Base-by-base conservation (phyloP, 352 stramenopile species). In the Phytopythium mirpurense region DNA sequence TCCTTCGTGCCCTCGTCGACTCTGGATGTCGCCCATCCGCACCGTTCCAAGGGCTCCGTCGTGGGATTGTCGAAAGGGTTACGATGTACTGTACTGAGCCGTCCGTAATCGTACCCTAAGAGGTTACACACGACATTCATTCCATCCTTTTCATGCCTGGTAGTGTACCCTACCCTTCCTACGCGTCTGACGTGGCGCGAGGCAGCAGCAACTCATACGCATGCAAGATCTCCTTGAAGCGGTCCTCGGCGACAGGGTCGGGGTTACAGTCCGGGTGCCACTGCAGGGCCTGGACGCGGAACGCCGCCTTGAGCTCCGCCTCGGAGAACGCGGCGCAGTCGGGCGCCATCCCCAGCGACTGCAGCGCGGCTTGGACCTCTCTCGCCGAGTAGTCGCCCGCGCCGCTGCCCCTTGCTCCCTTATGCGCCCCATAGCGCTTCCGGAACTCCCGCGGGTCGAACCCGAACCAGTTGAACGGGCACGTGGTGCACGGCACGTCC, bases 181-280 rank as follows among this genome's bases (percentile, higher is more conserved):
- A 42, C 36, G 18, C 36, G 4, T 21, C 15, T 42, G 16, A 6
- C 36, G n/a, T n/a, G n/a, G 62, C 59, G 36, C 59, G 47, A 2
- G 49, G 49, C 0, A 84, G 44, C 46, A 97, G 63, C 27, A 94
- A 60, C 66, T 97, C 87, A 57, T 97, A 97, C 7, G 91, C 93
- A 31, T 73, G 48, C 41, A 94, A 73, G 9, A 97, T 80, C 32
- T 85, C 63, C 50, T 91, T 89, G 69, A 98, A 98, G 1, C 73
- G 68, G 34, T 81, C 75, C 19, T 84, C 73, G 12, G 91, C 90
- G 18, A 69, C 59, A n/a, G 82, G 72, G 21, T 86, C 59, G 11
- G 72, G 56, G 56, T 96, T 96, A 67, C 95, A 97, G 67, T 98
- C 93, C 0, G 93, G 93, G 56, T 98, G 93, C 70, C 89, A 97